Evolutionary conservation across 2,329 filamentous ascomycete species (phyloP), one percentile per base, ranked within the genome.

Genomic region (Penicillium capsulatum): DNA sequence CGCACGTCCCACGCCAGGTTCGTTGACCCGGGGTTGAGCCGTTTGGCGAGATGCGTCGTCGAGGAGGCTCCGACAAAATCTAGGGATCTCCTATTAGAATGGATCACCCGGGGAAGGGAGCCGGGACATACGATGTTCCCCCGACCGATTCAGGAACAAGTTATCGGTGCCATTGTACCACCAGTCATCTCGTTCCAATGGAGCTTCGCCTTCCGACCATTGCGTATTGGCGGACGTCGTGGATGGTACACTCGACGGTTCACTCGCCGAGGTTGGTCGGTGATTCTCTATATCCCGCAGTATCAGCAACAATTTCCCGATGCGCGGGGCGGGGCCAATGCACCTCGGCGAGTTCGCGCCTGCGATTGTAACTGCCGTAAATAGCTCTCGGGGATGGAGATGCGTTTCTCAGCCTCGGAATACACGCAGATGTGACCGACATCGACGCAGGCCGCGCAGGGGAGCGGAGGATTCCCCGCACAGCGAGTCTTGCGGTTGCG

Each of bases 151-250:
- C 13, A 66, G 34, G 7, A 65, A 54, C 4, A 66, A 34, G 24
- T 62, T 61, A 13, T 64, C 60, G 2, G 60, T 58, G 5, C 58
- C 62, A 36, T 65, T 61, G 31, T 61, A 65, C 63, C 63, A 66
- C 63, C 63, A 66, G 39, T 65, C 62, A 40, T 66, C 63, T 19
- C 61, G 54, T 26, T 63, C 59, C n/a, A 42, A 35, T 3, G 51
- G 42, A 2, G 43, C 27, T 17, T 61, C 58, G 9, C 47, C 42
- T 27, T 52, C 50, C 7, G 47, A 43, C 14, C 34, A 48, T 4
- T 42, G 50, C 14, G 49, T 54, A 4, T 44, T 44, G 26, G 30
- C 48, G 15, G 37, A 48, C 9, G 45, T 45, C 19, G 32, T 52
- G 24, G 38, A 45, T 11, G 36, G 45, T 20, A 27, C 45, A 40